Percentiles rank a stretch among this genome's conserved stretches.
Conservation (phyloP, 2,329 filamentous ascomycete genomes). For the Metarhizium guizhouense region DNA sequence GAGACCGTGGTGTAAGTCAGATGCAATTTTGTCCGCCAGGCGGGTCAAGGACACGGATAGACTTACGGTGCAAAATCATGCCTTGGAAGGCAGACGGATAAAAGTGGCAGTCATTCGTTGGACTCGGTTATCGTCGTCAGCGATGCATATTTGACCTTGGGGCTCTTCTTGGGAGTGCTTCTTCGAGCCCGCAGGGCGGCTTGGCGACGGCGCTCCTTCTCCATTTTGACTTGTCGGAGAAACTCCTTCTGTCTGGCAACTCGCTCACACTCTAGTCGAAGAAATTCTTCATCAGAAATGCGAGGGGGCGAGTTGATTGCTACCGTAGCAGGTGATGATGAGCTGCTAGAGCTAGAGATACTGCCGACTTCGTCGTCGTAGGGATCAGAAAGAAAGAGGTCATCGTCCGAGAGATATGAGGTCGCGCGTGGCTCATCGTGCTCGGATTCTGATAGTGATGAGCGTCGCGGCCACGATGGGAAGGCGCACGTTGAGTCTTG, state of each 20-base stretch:
- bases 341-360: slow-evolving; percentile 35
- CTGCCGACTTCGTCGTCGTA: slow-evolving; percentile 42
- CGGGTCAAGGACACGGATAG: not conserved
- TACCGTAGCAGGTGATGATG: slow-evolving; percentile 22
- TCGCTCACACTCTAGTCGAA: slow-evolving; percentile 42
- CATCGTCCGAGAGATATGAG: slow-evolving; percentile 55
- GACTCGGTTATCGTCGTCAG: slow-evolving; percentile 49
- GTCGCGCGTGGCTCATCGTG: slow-evolving; percentile 36
- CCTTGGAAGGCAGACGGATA: not conserved
- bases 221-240: slow-evolving; percentile 37
- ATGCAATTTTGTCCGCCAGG: not conserved
- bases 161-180: slow-evolving; percentile 39
- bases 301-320: slow-evolving; percentile 23
- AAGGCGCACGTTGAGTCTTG: slow-evolving; percentile 43
- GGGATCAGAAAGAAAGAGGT: slow-evolving; percentile 45
- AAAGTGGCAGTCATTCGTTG: slow-evolving; percentile 9
- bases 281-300: slow-evolving; percentile 37
- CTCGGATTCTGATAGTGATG: slow-evolving; percentile 37
- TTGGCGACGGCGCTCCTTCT: slow-evolving; percentile 46
- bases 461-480: slow-evolving; percentile 49
- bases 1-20: slow-evolving; percentile 2
- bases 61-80: not conserved
- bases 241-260: slow-evolving; percentile 43
- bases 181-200: slow-evolving; percentile 21
- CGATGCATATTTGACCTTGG: slow-evolving; percentile 36